A percentile compares a stretch with the other conserved stretches of the same genome.
phyloP scores from a whole-genome alignment of 345 rosid genomes.

The Brassica napus region Da-Ae NC_063449.1:43493001-43493500 shows the following conservation, averaged over 20 bases:
- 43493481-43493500: not conserved
- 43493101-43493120: slow-evolving; percentile 56
- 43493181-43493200: slow-evolving; percentile 23
- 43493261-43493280: slow-evolving; percentile 84
- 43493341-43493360: not conserved
- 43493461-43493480: not conserved
- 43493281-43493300: slow-evolving; percentile 87
- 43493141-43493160: not conserved
- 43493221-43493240: slow-evolving; percentile 89
- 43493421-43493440: not conserved
- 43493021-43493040: slow-evolving; percentile 85
- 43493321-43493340: slow-evolving; percentile 40
- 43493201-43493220: slow-evolving; percentile 50
- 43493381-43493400: slow-evolving; percentile 33
- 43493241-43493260: slow-evolving; percentile 69
- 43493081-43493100: slow-evolving; percentile 92
- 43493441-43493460: not conserved
- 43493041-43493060: slow-evolving; percentile 82
- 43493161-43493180: slow-evolving; percentile 28
- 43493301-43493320: slow-evolving; percentile 89
- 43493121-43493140: not conserved
- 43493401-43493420: slow-evolving; percentile 8
- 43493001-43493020: slow-evolving; percentile 66
- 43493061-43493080: slow-evolving; percentile 92
- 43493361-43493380: slow-evolving; percentile 24